Base-by-base conservation (phyloP, 169 alveolate genomes). In the Babesia gibsoni region DNA sequence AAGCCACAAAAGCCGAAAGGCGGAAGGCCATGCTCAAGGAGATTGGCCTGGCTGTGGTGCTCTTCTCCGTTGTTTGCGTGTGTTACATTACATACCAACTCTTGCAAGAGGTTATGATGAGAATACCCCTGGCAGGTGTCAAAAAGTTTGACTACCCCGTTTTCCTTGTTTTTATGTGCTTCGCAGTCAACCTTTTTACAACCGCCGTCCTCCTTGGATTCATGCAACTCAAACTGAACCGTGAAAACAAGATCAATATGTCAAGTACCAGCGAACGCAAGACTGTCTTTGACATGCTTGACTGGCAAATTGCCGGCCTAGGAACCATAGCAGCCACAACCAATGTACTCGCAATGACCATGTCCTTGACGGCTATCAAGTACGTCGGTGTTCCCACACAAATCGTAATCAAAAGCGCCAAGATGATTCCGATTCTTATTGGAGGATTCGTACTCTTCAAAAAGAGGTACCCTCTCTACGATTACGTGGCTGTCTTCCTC, bases 351-450 rank as follows among this genome's bases (percentile, higher is more conserved):
- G 91, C 97, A 5, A 89, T 91, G 92, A 70, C 88, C 46, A 85
- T 91, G 9, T 79, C 96, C 20, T 91, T 84, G 73, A 78, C 81
- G 56, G 92, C 97, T 16, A 66, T 93, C 41, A 87, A 89, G 4
- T 92, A 87, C 46, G 93, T 93, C 29, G 94, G 89, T 50, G 89
- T 89, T 56, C 97, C 97, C 35, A 93, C 97, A 12, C 97, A 93
- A 57, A 94, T 93, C 18, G 87, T 93, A 7, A 94, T 93, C 41
- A 93, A 93, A 37, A 83, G 94, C 22, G 96, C 95, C 20, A 93
- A 93, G 63, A 92, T 92, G 94, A 95, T 93, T n/a, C 96, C 96
- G 16, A 88, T 93, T 23, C 89, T 92, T 37, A 91, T 90, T 18
- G 94, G 95, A n/a, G 95, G 96, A 14, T 78, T 84, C 50, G 37